phyloP scores from a whole-genome alignment of 164 flowering plant genomes.

The Sextonia rubra region DNA sequence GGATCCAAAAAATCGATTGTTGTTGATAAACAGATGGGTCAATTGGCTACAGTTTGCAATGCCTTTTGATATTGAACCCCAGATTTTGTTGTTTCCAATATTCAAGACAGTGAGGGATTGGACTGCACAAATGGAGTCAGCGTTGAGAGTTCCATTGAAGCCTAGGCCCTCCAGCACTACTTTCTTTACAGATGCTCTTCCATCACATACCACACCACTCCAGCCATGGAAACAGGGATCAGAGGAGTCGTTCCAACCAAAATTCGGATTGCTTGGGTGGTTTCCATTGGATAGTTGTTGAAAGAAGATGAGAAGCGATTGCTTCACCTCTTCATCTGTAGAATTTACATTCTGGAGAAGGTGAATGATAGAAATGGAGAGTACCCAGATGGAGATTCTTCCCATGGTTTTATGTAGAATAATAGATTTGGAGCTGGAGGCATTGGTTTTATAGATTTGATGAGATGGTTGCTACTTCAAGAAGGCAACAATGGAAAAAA shows the following conservation, averaged over 20 bases:
- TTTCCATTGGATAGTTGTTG: constrained; percentile 14
- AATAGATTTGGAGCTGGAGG: not conserved
- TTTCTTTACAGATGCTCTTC: constrained; percentile 10
- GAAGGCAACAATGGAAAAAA: too few relatives aligned
- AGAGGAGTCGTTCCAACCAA: constrained; percentile 33
- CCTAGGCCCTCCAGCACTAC: constrained; percentile 23
- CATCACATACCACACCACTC: constrained; percentile 31
- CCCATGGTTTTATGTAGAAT: constrained; percentile 16
- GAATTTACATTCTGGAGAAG: constrained; percentile 19
- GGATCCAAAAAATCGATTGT: constrained; percentile 34
- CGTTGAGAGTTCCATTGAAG: constrained; percentile 33
- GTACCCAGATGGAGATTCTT: constrained; percentile 23
- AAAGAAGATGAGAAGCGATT: constrained; percentile 24
- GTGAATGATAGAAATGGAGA: constrained; percentile 25
- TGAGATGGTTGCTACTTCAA: too few relatives aligned
- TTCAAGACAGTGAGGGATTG: constrained; percentile 32
- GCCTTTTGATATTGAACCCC: constrained; percentile 28
- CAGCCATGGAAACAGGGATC: constrained; percentile 42
- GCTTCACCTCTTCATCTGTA: constrained; percentile 20
- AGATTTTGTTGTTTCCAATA: constrained; percentile 32
- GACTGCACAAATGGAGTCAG: constrained; percentile 25
- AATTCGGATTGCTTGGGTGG: constrained; percentile 6
- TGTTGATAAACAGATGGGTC: constrained; percentile 27
- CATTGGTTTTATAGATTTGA: not conserved
- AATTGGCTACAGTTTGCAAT: constrained; percentile 40